Base-by-base conservation (phyloP, 495 filamentous ascomycete genomes). In the Amorphotheca resinae region DNA sequence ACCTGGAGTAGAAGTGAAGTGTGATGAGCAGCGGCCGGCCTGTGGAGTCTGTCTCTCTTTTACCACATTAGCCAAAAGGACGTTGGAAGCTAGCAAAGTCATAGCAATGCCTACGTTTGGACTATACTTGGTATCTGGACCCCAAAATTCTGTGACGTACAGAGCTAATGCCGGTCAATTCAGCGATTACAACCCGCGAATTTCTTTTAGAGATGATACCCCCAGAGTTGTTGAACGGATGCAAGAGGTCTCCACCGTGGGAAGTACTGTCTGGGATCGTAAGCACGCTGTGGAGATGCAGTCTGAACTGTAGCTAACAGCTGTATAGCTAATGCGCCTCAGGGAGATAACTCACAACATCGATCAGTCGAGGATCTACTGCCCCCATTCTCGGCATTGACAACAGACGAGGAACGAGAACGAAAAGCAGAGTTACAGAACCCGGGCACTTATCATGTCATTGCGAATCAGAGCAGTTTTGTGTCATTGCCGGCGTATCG, bases 371-470 rank as follows among this genome's bases (percentile, higher is more conserved):
- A 52, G 3, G 58, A 62, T 44, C 30, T 49, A 22, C 59, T 78
- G 3, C 73, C 74, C 11, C 64, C 66, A 2, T 78, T 79, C 49
- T 53, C 66, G 15, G 45, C 55, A 7, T 62, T 79, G 28, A 75
- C 64, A 2, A 77, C 63, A n/a, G 74, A 78, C 46, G 74, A 78
- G 33, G 75, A 77, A 1, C 55, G 75, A 40, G 74, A 79, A 47
- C 65, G 52, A 45, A 79, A 78, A 48, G 75, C 74, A 5, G 65
- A 74, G 43, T 55, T 55, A 4, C 59, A 59, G 28, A 55, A 55
- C 22, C 73, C 75, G 0, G 74, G 74, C 4, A 77, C 72, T 1
- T 79, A 71, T 52, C 62, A 72, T 55, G 70, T 79, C 22, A 50
- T 78, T 16, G 64, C 67, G 32, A 66, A 70, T 22, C 75, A 69